Conservation (phyloP, 257 asterid genomes). For the Penstemon davidsonii region DNA sequence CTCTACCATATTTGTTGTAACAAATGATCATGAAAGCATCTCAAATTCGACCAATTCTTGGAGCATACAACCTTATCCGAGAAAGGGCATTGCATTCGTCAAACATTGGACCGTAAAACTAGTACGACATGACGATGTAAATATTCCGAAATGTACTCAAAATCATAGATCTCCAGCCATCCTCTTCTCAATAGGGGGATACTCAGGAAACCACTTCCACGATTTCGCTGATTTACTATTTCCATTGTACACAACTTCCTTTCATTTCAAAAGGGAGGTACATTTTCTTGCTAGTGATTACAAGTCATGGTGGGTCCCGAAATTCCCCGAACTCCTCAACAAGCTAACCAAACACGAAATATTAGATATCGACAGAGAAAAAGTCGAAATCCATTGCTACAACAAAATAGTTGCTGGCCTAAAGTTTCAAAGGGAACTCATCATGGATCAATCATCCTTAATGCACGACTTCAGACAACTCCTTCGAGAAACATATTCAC, state of each 20-base stretch:
- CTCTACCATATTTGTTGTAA: conserved; percentile 12
- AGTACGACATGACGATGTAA: conserved; percentile 15
- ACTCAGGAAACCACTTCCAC: conserved; percentile 67
- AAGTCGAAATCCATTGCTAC: conserved; percentile 46
- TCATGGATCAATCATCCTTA: conserved; percentile 37
- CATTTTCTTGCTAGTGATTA: conserved; percentile 57
- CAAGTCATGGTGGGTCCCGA: conserved; percentile 62
- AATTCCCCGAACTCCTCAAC: conserved; percentile 37
- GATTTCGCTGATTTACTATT: conserved; percentile 61
- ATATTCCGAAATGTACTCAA: conserved; percentile 42
- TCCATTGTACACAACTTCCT: conserved; percentile 57
- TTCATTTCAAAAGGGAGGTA: conserved; percentile 41
- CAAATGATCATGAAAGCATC: conserved; percentile 5
- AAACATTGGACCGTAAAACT: conserved; percentile 58
- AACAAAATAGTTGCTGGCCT: conserved; percentile 47
- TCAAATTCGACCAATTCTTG: conserved; percentile 34
- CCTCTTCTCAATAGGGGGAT: conserved; percentile 67
- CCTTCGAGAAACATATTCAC: conserved; percentile 48
- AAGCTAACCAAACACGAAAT: conserved; percentile 44
- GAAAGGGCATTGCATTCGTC: conserved; percentile 43
- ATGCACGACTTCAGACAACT: conserved; percentile 53
- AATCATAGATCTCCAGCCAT: conserved; percentile 51
- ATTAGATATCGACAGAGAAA: conserved; percentile 45
- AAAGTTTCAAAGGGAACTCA: conserved; percentile 44
- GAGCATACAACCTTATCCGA: conserved; percentile 46